phyloP scores from a whole-genome alignment of 2,329 filamentous ascomycete genomes.

The Fusarium succisae region DNA sequence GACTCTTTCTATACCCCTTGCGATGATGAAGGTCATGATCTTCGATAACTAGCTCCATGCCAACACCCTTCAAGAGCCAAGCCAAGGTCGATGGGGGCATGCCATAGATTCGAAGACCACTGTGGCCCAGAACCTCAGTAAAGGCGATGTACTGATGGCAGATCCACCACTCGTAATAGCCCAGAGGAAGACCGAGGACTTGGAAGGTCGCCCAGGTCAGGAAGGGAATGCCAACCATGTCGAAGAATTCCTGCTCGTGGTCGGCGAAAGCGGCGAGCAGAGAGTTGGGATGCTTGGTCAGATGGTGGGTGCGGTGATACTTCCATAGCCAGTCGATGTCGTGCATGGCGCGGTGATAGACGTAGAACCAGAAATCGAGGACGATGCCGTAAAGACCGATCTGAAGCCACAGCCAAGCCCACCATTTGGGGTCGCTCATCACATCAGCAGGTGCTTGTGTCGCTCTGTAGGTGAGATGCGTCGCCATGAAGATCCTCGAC shows the following conservation, averaged over 20 bases:
- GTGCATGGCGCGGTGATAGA: constrained; percentile 30
- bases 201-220: constrained; percentile 18
- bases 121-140: constrained; percentile 25
- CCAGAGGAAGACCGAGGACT: constrained; percentile 8
- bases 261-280: constrained; percentile 24
- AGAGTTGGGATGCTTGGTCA: constrained; percentile 25
- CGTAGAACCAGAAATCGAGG: constrained; percentile 31
- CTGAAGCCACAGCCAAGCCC: constrained; percentile 13
- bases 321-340: constrained; percentile 26
- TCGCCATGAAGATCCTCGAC: background rate
- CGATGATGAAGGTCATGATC: constrained; percentile 30
- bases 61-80: background rate
- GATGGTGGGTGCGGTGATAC: constrained; percentile 26
- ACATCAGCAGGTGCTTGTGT: constrained; percentile 1
- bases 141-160: constrained; percentile 30
- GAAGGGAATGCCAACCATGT: constrained; percentile 26
- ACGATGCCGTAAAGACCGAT: constrained; percentile 26
- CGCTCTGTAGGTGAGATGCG: constrained; percentile 1
- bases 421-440: background rate
- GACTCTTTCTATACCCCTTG: constrained; percentile 26
- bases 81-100: constrained; percentile 20
- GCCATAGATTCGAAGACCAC: constrained; percentile 16
- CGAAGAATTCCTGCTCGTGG: constrained; percentile 31
- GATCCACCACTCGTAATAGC: constrained; percentile 30
- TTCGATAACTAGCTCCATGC: constrained; percentile 14